phyloP scores from a whole-genome alignment of 2,329 filamentous ascomycete species.

The Botryotinia convoluta region DNA sequence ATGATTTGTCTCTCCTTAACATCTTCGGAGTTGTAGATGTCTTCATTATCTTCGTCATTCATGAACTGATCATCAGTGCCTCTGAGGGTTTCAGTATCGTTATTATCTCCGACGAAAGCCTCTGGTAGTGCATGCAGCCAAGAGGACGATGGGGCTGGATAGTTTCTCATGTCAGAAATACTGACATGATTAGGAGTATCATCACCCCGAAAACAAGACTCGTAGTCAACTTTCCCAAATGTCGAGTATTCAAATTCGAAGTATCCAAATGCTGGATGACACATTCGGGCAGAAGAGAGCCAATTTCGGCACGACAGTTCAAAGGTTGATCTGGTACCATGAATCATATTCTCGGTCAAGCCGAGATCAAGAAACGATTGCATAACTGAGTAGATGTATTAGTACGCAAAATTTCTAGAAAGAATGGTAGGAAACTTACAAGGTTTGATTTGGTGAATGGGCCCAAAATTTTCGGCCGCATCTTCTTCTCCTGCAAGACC shows the following conservation, averaged over 20 bases:
- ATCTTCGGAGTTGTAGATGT: too few species aligned
- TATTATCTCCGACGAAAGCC: accelerated
- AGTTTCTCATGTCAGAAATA: not conserved
- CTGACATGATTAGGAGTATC: accelerated
- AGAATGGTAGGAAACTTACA: not conserved
- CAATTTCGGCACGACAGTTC: not conserved
- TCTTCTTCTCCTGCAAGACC: not conserved
- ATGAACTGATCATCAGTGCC: too few species aligned
- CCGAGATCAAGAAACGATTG: not conserved
- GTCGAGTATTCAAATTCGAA: not conserved
- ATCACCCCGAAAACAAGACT: not conserved
- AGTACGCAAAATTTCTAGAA: not conserved
- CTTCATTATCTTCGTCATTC: accelerated
- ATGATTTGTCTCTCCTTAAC: accelerated
- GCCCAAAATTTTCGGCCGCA: not conserved
- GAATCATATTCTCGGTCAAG: not conserved
- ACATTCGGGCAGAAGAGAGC: not conserved
- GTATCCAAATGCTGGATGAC: not conserved
- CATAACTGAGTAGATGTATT: not conserved
- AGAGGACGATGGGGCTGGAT: not conserved
- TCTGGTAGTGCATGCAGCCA: not conserved
- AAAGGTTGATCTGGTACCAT: not conserved
- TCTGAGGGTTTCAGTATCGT: not conserved
- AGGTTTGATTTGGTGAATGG: not conserved
- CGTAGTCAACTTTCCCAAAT: not conserved